These are phyloP conservation scores for Tetrapisispora fleetii DNA, from an alignment of 805 yeast species.

Conservation along the genomic window DNA sequence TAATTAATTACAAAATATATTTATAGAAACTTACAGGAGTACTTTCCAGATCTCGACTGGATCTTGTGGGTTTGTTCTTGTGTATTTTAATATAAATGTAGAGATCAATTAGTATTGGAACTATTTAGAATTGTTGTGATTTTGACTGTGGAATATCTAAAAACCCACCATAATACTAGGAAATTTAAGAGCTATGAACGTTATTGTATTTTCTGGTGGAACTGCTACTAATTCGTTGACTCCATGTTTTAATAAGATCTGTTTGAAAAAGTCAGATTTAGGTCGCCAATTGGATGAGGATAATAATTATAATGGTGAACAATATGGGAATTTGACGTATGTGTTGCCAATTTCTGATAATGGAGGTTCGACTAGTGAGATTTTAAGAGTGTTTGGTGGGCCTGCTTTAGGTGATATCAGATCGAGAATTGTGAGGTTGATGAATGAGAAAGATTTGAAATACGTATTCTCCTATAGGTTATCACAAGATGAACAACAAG, in stretches of 20 bases:
- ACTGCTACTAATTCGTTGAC: conserved; percentile 80
- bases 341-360: conserved; percentile 82
- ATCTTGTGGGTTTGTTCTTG: too few relatives aligned
- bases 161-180: too few relatives aligned
- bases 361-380: conserved; percentile 91
- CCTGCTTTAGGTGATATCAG: conserved; percentile 93
- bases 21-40: too few relatives aligned
- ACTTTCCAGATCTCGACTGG: too few relatives aligned
- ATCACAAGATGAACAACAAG: conserved; percentile 31
- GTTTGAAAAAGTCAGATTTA: conserved; percentile 13
- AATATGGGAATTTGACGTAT: conserved; percentile 29
- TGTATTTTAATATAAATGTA: too few relatives aligned
- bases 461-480: conserved; percentile 25
- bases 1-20: too few relatives aligned
- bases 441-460: conserved; percentile 42
- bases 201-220: conserved; percentile 61
- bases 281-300: conserved; percentile 1
- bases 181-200: conserved; percentile 14
- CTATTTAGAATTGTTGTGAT: too few relatives aligned
- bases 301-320: conserved; percentile 2
- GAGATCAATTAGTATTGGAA: too few relatives aligned
- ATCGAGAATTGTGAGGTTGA: conserved; percentile 66
- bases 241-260: conserved; percentile 42
- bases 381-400: conserved; percentile 79
- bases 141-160: too few relatives aligned